Evolutionary conservation across 1,139 yeast species (phyloP), one percentile per base, ranked within the genome.

Genomic region (Yarrowia galli): DNA sequence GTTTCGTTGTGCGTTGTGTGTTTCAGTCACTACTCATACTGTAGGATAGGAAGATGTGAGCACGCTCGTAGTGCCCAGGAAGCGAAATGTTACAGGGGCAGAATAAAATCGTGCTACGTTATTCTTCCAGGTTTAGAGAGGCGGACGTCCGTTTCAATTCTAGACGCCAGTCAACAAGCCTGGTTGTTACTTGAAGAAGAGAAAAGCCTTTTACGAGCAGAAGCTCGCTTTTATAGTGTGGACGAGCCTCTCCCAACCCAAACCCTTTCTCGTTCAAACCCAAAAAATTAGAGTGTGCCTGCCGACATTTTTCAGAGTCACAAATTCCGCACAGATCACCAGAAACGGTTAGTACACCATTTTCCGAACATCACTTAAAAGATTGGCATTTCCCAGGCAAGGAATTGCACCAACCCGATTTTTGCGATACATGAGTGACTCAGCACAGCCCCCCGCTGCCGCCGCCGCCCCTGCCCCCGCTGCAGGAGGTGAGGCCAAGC

Each of bases 101-200:
- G 63, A 38, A 36, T 13, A 16, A 56, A 48, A 48, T 58, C 51
- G 51, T 58, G 64, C 46, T 58, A 65, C 38, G 18, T 71, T 68
- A 32, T 28, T 72, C 69, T 71, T 54, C 74, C 74, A 71, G 73
- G 70, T 67, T 72, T 58, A 72, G 74, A 72, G 74, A 72, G 74
- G 70, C 73, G 70, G 71, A 43, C 66, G 68, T 56, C 69, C 67
- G 73, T 72, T 61, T 53, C 60, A 42, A 5, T n/a, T 42, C 35
- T 45, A 68, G 65, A 67, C 69, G 58, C 54, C 73, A 70, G 74
- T 72, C 73, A 72, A 72, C 72, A 66, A 64, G 72, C 73, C 73
- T 71, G 74, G 74, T 68, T 63, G 63, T 65, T 43, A 45, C 53
- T 43, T 49, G 67, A 49, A 42, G 67, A 64, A 64, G 40, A 42